Evolutionary conservation across 257 asterid genomes (phyloP).

Genomic region (Solanum tarapatanum): DNA sequence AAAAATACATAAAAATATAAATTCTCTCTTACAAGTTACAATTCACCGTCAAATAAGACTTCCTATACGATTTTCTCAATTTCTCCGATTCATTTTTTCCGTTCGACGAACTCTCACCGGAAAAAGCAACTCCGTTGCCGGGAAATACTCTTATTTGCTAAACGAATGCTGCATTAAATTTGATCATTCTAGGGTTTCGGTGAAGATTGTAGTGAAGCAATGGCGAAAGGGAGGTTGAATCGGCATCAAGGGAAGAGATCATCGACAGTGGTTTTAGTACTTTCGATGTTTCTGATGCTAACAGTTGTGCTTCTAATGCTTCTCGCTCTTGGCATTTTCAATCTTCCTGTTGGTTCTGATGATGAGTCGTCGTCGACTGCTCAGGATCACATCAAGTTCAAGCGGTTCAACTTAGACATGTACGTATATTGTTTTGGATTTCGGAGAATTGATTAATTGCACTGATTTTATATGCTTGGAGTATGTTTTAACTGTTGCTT

Average conservation of each 20-base stretch:
- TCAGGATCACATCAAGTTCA: constrained; percentile 47
- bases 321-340: constrained; percentile 72
- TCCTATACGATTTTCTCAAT: background rate
- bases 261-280: constrained; percentile 50
- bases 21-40: background rate
- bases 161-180: background rate
- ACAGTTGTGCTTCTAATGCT: constrained; percentile 66
- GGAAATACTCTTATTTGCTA: background rate
- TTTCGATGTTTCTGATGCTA: constrained; percentile 61
- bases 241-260: constrained; percentile 67
- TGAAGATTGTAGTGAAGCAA: background rate
- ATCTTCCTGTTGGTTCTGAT: constrained; percentile 57
- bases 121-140: background rate
- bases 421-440: constrained; percentile 2
- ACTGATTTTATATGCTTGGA: background rate
- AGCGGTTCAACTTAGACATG: constrained; percentile 42
- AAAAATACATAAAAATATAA: background rate
- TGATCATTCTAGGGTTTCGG: background rate
- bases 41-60: background rate
- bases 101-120: background rate
- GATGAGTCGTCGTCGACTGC: constrained; percentile 13
- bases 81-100: background rate
- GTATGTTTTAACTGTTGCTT: background rate
- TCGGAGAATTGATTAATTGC: background rate
- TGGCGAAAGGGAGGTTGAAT: constrained; percentile 49